These are phyloP conservation scores for Aspergillus glaucus DNA, from an alignment of 2,329 filamentous ascomycete genomes.

Conservation along the genomic window DNA sequence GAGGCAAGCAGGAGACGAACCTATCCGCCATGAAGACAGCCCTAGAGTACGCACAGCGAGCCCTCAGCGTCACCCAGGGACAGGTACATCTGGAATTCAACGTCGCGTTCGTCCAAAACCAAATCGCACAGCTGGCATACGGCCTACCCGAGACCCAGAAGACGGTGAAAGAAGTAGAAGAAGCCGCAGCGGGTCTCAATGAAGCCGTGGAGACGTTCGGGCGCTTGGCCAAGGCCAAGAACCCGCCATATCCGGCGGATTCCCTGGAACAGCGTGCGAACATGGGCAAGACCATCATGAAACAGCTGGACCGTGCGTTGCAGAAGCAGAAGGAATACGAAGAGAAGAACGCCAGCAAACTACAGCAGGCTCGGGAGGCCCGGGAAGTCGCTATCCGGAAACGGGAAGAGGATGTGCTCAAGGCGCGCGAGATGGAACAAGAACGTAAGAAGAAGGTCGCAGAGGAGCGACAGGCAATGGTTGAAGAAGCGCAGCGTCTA, in stretches of 20 bases:
- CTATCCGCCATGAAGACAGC: conserved; percentile 58
- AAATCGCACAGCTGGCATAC: conserved; percentile 77
- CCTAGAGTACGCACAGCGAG: conserved; percentile 58
- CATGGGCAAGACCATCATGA: conserved; percentile 94
- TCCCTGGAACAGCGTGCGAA: conserved; percentile 92
- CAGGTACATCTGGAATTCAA: conserved; percentile 95
- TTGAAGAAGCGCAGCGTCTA: conserved; percentile 65
- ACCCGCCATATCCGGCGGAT: conserved; percentile 78
- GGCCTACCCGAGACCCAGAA: conserved; percentile 68
- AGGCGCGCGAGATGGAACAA: conserved; percentile 60
- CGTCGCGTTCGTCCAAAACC: conserved; percentile 93
- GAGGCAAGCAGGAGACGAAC: conserved; percentile 63
- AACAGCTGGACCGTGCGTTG: conserved; percentile 79
- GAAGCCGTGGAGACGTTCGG: conserved; percentile 69
- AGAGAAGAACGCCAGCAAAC: conserved; percentile 81
- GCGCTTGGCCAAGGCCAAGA: conserved; percentile 54
- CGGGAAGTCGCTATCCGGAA: conserved; percentile 73
- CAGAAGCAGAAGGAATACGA: conserved; percentile 87
- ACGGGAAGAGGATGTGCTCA: conserved; percentile 69
- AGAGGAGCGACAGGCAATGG: conserved; percentile 78
- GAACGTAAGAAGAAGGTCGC: conserved; percentile 73
- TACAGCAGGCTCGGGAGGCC: conserved; percentile 70
- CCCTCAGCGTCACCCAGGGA: conserved; percentile 70
- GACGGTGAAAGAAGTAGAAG: conserved; percentile 71
- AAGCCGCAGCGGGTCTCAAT: conserved; percentile 73